Evolutionary conservation across 345 rosid genomes (phyloP), one percentile per base, ranked within the genome.

Genomic region (Gossypium stocksii): DNA sequence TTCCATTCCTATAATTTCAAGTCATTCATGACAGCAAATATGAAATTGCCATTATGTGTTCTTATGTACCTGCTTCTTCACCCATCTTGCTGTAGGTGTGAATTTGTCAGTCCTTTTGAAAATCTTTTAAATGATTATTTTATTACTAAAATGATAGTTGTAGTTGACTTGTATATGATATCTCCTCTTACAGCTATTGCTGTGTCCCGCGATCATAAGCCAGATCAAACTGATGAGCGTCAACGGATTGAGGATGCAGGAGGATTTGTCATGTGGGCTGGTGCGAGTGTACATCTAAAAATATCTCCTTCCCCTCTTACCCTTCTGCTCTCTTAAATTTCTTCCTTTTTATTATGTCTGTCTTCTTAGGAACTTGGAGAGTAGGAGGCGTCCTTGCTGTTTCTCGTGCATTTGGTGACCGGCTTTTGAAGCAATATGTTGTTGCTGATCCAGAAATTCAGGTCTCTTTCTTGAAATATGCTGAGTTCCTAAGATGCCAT

Each of bases 241-340:
- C 99, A 90, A 73, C 84, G 99, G 53, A 95, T 95, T 74, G 99
- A 95, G 83, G 93, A 95, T 82, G 99, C 99, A 2, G 99, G 99
- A 73, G 99, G 99, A 67, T 95, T 95, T 82, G 99, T 95, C 71
- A 95, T 95, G 97, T 95, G 99, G 99, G 99, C 99, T 80, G 99
- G 99, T 89, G 70, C 76, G 85, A 38, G 64, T 63, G 34, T 49
- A 43, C 34, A 22, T 65, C n/a, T 29, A n/a, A 23, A 58, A 70
- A 52, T 20, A n/a, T 65, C 20, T 34, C 45, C 15, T 56, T 60
- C 48, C 73, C 63, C 19, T 7, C 19, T 16, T 79, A 41, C 54
- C 22, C 23, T 43, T 45, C 62, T 60, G 3, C 66, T 2, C 3
- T 57, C 69, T 65, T 4, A 57, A 11, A 6, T 8, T 48, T 10